phyloP scores from a whole-genome alignment of 2,329 filamentous ascomycete species.

The Lecanosticta acicola region DNA sequence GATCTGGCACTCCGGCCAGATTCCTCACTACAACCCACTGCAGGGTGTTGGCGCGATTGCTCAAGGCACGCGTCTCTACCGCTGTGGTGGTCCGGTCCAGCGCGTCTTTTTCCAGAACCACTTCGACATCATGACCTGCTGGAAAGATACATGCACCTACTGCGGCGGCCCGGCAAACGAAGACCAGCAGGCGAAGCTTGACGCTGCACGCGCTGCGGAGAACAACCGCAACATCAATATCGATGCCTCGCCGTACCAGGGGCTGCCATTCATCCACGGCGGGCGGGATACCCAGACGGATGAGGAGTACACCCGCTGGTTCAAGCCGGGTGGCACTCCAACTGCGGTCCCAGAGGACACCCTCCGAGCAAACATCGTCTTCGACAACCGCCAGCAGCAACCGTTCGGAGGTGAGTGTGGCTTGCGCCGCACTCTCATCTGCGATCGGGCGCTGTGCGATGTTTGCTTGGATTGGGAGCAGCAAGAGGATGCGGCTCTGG shows the following conservation, averaged over 20 bases:
- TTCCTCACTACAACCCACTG: not conserved
- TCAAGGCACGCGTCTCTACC: not conserved
- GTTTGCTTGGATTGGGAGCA: too few species aligned
- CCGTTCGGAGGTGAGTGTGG: not conserved
- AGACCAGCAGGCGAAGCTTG: not conserved
- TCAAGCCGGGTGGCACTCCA: not conserved
- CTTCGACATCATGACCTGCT: not conserved
- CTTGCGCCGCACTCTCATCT: not conserved
- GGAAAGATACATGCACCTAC: not conserved
- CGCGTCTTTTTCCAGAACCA: not conserved
- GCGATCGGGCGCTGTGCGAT: not conserved
- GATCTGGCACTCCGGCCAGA: not conserved
- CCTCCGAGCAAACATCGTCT: not conserved
- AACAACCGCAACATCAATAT: not conserved
- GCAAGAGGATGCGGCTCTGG: too few species aligned
- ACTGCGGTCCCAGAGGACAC: not conserved
- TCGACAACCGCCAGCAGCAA: not conserved
- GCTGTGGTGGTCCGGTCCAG: not conserved
- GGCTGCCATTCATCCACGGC: not conserved
- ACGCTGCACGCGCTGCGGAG: not conserved
- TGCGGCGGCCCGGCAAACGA: not conserved
- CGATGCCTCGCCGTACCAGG: not conserved
- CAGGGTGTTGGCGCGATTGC: not conserved
- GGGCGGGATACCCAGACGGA: not conserved
- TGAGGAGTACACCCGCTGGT: not conserved